Evolutionary conservation across 2,329 filamentous ascomycete species (phyloP).

Genomic region (Cyphellophora attinorum): DNA sequence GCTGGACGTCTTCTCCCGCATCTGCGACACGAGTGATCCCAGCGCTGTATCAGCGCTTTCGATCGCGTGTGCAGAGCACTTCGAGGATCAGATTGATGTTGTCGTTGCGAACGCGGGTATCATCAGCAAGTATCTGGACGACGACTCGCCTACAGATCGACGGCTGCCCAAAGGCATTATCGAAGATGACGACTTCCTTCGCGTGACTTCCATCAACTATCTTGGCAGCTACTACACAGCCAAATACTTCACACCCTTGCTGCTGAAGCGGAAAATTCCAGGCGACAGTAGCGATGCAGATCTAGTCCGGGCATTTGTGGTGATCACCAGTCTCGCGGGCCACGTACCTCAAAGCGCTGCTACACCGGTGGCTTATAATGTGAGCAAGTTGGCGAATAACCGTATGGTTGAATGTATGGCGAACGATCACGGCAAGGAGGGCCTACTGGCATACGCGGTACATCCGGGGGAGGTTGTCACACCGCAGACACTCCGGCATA

Average conservation of each 20-base stretch:
- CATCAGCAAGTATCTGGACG: constrained; percentile 11
- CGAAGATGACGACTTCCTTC: constrained; percentile 12
- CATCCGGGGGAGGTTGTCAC: too few relatives aligned
- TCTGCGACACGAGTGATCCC: constrained; percentile 14
- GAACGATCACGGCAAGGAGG: too few relatives aligned
- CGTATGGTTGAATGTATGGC: too few relatives aligned
- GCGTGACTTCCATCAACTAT: constrained; percentile 11
- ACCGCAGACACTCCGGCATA: too few relatives aligned
- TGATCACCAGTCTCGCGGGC: constrained; percentile 9
- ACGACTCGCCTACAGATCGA: constrained; percentile 9
- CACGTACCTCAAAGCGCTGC: constrained; percentile 5
- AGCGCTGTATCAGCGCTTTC: constrained; percentile 22
- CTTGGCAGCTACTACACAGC: constrained; percentile 11
- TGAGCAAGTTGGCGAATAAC: too few relatives aligned
- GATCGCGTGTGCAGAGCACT: constrained; percentile 18
- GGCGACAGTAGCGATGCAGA: constrained; percentile 3
- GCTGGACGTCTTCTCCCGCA: constrained; percentile 21
- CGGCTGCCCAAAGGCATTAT: constrained; percentile 10
- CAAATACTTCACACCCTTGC: constrained; percentile 12
- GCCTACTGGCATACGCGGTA: too few relatives aligned
- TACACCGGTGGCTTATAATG: too few relatives aligned
- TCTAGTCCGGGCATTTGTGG: constrained; percentile 5
- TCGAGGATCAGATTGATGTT: constrained; percentile 23
- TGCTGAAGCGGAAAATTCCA: too few relatives aligned
- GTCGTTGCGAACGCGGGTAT: constrained; percentile 26